These are phyloP conservation scores for Aspergillus viridinutans DNA, from an alignment of 2,329 filamentous ascomycete genomes.

Conservation along the genomic window DNA sequence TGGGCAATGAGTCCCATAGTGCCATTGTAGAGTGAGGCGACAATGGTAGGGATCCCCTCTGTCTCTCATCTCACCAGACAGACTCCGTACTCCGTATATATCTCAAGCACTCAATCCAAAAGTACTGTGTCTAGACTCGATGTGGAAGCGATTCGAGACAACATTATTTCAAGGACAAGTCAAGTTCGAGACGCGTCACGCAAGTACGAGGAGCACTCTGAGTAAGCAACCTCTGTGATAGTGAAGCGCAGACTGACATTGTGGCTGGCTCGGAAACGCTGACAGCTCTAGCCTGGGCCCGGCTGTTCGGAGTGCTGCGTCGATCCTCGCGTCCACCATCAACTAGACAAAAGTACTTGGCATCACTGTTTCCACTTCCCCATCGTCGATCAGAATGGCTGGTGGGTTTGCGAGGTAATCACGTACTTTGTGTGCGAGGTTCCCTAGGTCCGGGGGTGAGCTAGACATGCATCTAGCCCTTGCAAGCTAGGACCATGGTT, in stretches of 20 bases:
- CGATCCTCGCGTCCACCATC: background rate
- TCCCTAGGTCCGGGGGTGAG: background rate
- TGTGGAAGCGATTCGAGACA: background rate
- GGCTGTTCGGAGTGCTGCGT: background rate
- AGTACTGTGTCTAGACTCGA: background rate
- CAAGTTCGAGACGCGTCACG: background rate
- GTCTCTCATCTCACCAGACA: background rate
- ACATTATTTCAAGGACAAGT: background rate
- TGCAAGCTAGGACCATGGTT: background rate
- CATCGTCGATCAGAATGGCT: background rate
- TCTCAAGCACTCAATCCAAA: background rate
- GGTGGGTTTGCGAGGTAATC: background rate
- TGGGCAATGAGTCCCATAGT: background rate
- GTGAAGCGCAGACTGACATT: background rate
- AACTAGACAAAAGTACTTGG: slow-evolving; percentile 6
- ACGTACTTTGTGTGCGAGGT: background rate
- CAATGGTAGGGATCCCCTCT: background rate
- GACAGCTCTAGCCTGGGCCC: background rate
- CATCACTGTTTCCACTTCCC: background rate
- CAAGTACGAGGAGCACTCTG: background rate
- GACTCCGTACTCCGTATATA: background rate
- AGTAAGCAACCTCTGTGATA: background rate
- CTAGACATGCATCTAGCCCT: background rate
- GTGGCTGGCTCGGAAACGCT: background rate
- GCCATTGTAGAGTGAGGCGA: background rate